A percentile compares a stretch with the other conserved stretches of the same genome.
phyloP scores from a whole-genome alignment of 352 stramenopile species.

The Blastocystis hominis region DNA sequence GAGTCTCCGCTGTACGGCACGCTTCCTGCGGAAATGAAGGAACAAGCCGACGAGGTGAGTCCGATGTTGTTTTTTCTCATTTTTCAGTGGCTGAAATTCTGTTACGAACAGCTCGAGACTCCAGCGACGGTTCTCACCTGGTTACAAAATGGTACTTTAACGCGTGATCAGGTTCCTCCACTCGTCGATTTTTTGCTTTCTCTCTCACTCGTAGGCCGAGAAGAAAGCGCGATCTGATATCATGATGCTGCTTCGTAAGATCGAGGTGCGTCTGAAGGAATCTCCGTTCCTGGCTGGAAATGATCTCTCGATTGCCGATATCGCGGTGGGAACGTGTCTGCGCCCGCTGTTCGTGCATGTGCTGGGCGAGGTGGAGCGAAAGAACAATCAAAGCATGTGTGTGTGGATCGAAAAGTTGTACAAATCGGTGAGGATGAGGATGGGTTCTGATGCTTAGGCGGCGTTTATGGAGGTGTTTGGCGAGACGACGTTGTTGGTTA shows the following conservation, averaged over 20 bases:
- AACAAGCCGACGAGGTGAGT: neutral
- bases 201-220: neutral
- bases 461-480: slow-evolving; percentile 17
- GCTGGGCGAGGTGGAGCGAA: slow-evolving; percentile 47
- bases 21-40: neutral
- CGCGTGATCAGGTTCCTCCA: neutral
- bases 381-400: slow-evolving; percentile 41
- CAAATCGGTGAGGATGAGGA: neutral
- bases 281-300: slow-evolving; percentile 14
- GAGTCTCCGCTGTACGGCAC: slow-evolving; percentile 25
- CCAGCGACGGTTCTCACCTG: slow-evolving; percentile 9
- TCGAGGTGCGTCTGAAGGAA: slow-evolving; percentile 53
- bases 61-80: neutral
- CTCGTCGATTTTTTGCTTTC: neutral
- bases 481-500: neutral
- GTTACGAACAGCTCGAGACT: slow-evolving; percentile 26
- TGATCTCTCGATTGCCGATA: slow-evolving; percentile 26
- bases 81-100: slow-evolving; percentile 48
- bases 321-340: neutral
- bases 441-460: neutral
- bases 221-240: slow-evolving; percentile 58
- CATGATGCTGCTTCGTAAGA: neutral
- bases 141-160: neutral
- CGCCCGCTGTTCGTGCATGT: slow-evolving; percentile 43
- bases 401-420: slow-evolving; percentile 38